Evolutionary conservation across 2,329 filamentous ascomycete species (phyloP).

Genomic region (Aspergillus awamori): DNA sequence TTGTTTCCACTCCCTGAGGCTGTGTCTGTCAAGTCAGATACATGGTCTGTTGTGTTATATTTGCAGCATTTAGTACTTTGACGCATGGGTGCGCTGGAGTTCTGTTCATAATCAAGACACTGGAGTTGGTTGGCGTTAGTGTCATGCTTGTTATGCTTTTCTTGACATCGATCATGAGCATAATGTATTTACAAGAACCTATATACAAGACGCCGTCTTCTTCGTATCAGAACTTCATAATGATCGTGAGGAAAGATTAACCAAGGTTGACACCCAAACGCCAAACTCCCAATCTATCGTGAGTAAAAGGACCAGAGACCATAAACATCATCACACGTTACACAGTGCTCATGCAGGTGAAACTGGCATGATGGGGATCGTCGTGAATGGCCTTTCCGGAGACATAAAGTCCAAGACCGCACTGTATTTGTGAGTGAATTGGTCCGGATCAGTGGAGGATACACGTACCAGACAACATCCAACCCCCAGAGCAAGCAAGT

Average conservation of each 20-base stretch:
- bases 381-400: conserved; percentile 41
- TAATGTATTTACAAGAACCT: neutral
- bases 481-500: conserved; percentile 27
- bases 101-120: too few relatives aligned
- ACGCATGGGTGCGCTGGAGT: too few relatives aligned
- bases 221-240: neutral
- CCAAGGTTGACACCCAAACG: neutral
- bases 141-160: neutral
- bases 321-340: conserved; percentile 22
- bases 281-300: neutral
- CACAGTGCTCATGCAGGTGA: conserved; percentile 32
- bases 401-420: conserved; percentile 39
- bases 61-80: too few relatives aligned
- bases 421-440: conserved; percentile 18
- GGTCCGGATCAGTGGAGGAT: neutral
- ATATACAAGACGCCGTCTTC: neutral
- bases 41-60: too few relatives aligned
- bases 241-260: neutral
- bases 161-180: neutral
- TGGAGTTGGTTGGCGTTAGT: neutral
- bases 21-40: too few relatives aligned
- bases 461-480: conserved; percentile 28
- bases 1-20: too few relatives aligned
- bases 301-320: neutral
- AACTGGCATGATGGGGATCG: conserved; percentile 33